Evolutionary conservation across 2,329 filamentous ascomycete genomes (phyloP), one percentile per base, ranked within the genome.

Genomic region (Lachnellula arida): DNA sequence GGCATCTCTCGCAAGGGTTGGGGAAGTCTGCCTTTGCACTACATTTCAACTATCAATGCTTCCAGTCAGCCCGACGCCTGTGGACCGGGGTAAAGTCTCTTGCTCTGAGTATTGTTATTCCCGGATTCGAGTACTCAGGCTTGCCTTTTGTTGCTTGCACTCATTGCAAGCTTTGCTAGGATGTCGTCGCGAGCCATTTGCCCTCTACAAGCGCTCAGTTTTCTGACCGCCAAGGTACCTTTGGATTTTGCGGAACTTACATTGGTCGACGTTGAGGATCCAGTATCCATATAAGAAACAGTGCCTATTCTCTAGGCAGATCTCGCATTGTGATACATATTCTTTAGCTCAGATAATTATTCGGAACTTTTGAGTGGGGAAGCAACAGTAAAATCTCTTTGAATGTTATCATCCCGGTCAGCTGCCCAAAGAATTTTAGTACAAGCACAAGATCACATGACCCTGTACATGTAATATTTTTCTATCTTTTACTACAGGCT

Each of bases 141-240:
- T 39, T 46, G 47, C 56, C 52, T 58, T 58, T 53, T 58, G 56
- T 46, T 58, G 56, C 43, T 56, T 58, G 32, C 56, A 58, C 37
- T 58, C 52, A 23, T 54, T 58, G 34, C 56, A 58, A 34, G 56
- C 56, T 34, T 58, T 58, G 50, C 51, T 54, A n/a, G 54, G 49
- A 43, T 56, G 54, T 37, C 49, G 54, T 34, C 54, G 35, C 40
- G 35, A 23, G 34, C 23, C 48, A 32, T 23, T 56, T 49, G 46
- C 37, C 40, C 17, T 49, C 53, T 49, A 39, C 15, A 25, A 44
- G 12, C 35, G 11, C 19, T 37, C 19, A 51, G 42, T 43, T 22
- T 17, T 12, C 12, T 6, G 23, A 14, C 11, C 25, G 14, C 22
- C 44, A 23, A 23, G 42, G 19, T 44, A 19, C 22, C 15, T 22